Conservation (phyloP, 306 rosid genomes). For the barrel medic (Medicago truncatula) region MtrunA17r5.0-ANR NC_053043.1:46849001-46849500, state of each 20-base stretch:
- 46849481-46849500: slow-evolving; percentile 80
- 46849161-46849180: slow-evolving; percentile 86
- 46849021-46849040: neutral
- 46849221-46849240: neutral
- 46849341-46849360: neutral
- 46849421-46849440: slow-evolving; percentile 40
- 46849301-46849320: too few species aligned
- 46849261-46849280: slow-evolving; percentile 29
- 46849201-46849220: slow-evolving; percentile 86
- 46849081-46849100: slow-evolving; percentile 16
- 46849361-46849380: neutral
- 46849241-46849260: slow-evolving; percentile 14
- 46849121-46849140: slow-evolving; percentile 92
- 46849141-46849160: slow-evolving; percentile 90
- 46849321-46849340: neutral
- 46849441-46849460: slow-evolving; percentile 87
- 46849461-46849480: slow-evolving; percentile 88
- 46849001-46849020: slow-evolving; percentile 11
- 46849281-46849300: too few species aligned
- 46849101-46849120: slow-evolving; percentile 21
- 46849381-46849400: neutral
- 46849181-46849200: slow-evolving; percentile 90
- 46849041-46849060: slow-evolving; percentile 15
- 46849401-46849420: slow-evolving; percentile 2
- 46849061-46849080: slow-evolving; percentile 23